Percentiles rank a stretch among this genome's conserved stretches.
These are phyloP conservation scores for Exidia glandulosa DNA, from an alignment of 768 basidiomycete genomes.

Conservation along the genomic window DNA sequence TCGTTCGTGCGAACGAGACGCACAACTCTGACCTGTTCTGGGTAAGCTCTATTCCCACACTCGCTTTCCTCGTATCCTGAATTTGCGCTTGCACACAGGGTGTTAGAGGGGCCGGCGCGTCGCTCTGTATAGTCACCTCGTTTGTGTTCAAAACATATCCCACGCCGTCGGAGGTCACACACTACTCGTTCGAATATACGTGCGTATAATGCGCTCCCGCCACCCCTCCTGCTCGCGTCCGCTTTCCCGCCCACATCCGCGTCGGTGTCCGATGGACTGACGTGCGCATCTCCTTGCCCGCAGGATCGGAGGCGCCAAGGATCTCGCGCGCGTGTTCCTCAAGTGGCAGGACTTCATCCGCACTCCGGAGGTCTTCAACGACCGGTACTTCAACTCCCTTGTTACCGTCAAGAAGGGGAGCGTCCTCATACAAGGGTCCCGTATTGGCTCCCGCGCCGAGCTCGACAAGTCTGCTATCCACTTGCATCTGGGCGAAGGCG, in stretches of 20 bases:
- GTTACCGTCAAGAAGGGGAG: background rate
- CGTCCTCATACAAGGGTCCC: background rate
- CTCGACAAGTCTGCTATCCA: background rate
- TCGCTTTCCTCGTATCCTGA: background rate
- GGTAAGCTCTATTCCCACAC: slow-evolving; percentile 5
- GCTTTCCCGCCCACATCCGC: background rate
- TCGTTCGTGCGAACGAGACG: slow-evolving; percentile 12
- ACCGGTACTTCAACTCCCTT: background rate
- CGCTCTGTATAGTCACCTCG: slow-evolving; percentile 19
- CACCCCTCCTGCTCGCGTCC: background rate
- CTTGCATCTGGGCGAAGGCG: background rate
- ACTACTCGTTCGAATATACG: background rate
- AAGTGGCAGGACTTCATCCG: background rate
- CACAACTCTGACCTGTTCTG: slow-evolving; percentile 15
- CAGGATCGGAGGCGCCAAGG: background rate
- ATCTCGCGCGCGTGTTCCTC: background rate
- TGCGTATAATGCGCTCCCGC: too few relatives aligned
- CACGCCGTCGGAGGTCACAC: slow-evolving; percentile 11
- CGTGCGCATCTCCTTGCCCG: background rate
- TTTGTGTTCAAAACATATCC: slow-evolving; percentile 17
- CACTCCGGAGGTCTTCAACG: background rate
- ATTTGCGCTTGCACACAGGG: slow-evolving; percentile 9
- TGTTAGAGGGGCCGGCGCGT: slow-evolving; percentile 19
- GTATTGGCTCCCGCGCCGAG: background rate
- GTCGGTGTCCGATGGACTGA: background rate